Conservation (phyloP, 2,329 filamentous ascomycete genomes). For the Piedraia hortae region DNA sequence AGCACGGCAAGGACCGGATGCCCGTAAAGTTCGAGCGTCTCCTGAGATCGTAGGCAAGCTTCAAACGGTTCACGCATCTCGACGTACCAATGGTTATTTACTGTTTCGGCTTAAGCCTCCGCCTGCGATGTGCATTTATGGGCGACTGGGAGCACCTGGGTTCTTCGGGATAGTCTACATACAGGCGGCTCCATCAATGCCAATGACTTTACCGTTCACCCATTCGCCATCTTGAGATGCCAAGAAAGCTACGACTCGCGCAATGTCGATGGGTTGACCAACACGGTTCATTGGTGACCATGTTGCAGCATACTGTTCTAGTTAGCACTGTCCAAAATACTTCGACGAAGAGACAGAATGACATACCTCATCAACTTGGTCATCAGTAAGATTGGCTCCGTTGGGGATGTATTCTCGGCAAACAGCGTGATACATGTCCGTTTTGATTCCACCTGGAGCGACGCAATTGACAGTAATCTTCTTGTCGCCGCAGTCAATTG, state of each 20-base stretch:
- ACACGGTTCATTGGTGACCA: conserved; percentile 39
- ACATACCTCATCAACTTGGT: conserved; percentile 26
- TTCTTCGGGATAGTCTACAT: conserved; percentile 9
- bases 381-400: conserved; percentile 27
- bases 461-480: conserved; percentile 33
- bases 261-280: conserved; percentile 39
- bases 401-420: conserved; percentile 35
- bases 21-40: neutral
- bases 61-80: neutral
- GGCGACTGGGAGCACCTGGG: neutral
- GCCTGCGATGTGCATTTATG: neutral
- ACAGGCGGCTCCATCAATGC: conserved; percentile 17
- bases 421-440: conserved; percentile 32
- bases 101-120: neutral
- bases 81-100: neutral
- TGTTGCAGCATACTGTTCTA: conserved; percentile 29
- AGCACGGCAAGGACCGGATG: too few relatives aligned
- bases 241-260: conserved; percentile 34
- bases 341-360: neutral
- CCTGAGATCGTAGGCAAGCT: neutral
- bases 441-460: conserved; percentile 27
- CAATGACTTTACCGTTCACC: conserved; percentile 27
- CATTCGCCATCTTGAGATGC: conserved; percentile 29
- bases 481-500: conserved; percentile 26
- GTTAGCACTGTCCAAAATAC: neutral